A percentile compares a stretch with the other conserved stretches of the same genome.
Conservation (phyloP, 495 filamentous ascomycete species). For the Lasiosphaeria miniovina region DNA sequence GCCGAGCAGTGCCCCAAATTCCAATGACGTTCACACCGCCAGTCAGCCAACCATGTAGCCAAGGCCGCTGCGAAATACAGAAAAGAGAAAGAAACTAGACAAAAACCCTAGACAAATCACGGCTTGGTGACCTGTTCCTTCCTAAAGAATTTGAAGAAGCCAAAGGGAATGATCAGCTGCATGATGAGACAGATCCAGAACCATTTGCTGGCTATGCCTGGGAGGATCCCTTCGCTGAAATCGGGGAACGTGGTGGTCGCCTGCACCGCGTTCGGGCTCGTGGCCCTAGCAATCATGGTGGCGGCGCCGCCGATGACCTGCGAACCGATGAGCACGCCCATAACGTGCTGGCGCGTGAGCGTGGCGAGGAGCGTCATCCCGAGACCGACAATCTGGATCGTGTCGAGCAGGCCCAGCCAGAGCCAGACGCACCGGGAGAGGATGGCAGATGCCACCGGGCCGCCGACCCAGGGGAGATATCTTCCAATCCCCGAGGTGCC, state of each 20-base stretch:
- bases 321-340: conserved; percentile 48
- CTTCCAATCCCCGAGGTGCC: conserved; percentile 49
- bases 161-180: conserved; percentile 58
- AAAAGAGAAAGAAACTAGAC: conserved; percentile 1
- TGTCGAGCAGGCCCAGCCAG: conserved; percentile 60
- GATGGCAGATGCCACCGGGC: conserved; percentile 44
- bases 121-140: conserved; percentile 67
- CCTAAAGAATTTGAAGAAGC: conserved; percentile 62
- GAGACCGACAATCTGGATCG: conserved; percentile 56
- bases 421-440: conserved; percentile 56
- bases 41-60: background rate
- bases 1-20: background rate
- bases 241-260: conserved; percentile 56
- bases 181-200: conserved; percentile 61
- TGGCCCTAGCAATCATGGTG: conserved; percentile 55
- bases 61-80: background rate
- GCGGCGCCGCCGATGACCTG: conserved; percentile 50
- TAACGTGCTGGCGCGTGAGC: conserved; percentile 54
- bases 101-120: conserved; percentile 16
- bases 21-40: background rate
- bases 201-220: conserved; percentile 50
- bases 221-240: conserved; percentile 35
- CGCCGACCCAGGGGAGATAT: conserved; percentile 57
- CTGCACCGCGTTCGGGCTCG: conserved; percentile 51
- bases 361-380: conserved; percentile 62